Evolutionary conservation across 1,284 basidiomycete genomes (phyloP), one percentile per base, ranked within the genome.

Genomic region (Pisolithus thermaeus): DNA sequence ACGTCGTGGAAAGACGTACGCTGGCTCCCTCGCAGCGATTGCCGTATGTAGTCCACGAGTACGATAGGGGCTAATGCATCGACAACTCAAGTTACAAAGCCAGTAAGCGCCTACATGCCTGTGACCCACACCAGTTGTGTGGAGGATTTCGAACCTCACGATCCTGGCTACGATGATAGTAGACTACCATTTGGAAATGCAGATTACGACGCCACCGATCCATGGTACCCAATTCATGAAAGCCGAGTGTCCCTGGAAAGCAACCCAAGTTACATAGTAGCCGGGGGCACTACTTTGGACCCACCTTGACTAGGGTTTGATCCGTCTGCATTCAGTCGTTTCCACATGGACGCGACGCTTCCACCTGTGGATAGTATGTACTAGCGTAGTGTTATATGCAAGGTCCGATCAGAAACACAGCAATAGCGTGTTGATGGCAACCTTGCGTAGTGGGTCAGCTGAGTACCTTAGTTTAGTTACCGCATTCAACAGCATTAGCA

Each of bases 301-400:
- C 20, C 16, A 32, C 7, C 30, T n/a, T 28, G 18, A 16, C 37
- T n/a, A 28, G 12, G 28, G 39, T 47, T 48, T 50, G 56, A 56
- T 62, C 58, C 60, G 52, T 49, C 58, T 52, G 52, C 28, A 28
- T 52, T 7, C 44, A 49, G 14, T 22, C 28, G 39, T 42, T 20
- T 28, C 38, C 37, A 39, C 50, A 30, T 45, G 3, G 11, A 30
- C 30, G 30, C 9, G 30, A 30, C 12, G 30, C 30, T 30, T 30
- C 30, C 30, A 1, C 11, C 12, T 14, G 12, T 16, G 32, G 32
- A 35, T 35, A 14, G 12, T 35, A 20, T 20, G 18, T 20, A 35
- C 32, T 12, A 35, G 12, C 12, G 12, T 14, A 14, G 32, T 35
- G 23, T 16, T 23, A 23, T 4, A 42, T 7, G 23, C 9, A 7